Base-by-base conservation (phyloP, 352 stramenopile species). In the Globisporangium barbulae region DNA sequence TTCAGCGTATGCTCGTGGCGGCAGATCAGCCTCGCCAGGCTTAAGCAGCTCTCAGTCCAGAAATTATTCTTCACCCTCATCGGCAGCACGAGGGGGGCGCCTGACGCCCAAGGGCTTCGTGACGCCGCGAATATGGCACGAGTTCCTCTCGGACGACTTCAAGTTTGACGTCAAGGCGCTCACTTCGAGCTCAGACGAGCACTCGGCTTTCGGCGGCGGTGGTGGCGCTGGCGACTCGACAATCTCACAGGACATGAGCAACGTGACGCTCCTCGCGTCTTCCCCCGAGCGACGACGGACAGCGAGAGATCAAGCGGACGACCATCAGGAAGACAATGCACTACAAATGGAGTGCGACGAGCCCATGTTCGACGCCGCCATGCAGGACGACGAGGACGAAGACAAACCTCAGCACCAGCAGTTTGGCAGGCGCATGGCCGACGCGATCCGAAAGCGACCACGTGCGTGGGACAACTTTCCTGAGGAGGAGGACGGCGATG, bases 61-160 rank as follows among this genome's bases (percentile, higher is more conserved):
- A 28, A 53, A 12, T 28, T 53, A 35, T 42, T 64, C 44, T 50
- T 82, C n/a, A 52, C 59, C 30, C 49, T 81, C 22, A 52, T 57
- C 49, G 57, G 67, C n/a, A 63, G 54, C 5, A 60, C 69, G 17
- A 64, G 65, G 30, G 56, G 66, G 57, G 75, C 28, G 49, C 60
- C 15, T 30, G 30, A 48, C 53, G 12, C 22, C 53, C 5, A 61
- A 28, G 41, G 61, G 33, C 53, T 56, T 57, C 15, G n/a, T 25
- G 21, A 89, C 79, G 49, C 78, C 81, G 5, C 70, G 74, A 54
- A 81, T 89, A 80, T 88, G 79, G 78, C 75, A 83, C 31, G 84
- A 93, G 25, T 87, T 90, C 45, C 74, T 91, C n/a, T 75, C 73
- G 8, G 81, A 88, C 22, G 76, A 88, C 60, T 89, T 91, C 64